Percentiles rank a stretch among this genome's conserved stretches.
These are phyloP conservation scores for Geotrichum bryndzae DNA, from an alignment of 1,139 yeast species.

Conservation along the genomic window DNA sequence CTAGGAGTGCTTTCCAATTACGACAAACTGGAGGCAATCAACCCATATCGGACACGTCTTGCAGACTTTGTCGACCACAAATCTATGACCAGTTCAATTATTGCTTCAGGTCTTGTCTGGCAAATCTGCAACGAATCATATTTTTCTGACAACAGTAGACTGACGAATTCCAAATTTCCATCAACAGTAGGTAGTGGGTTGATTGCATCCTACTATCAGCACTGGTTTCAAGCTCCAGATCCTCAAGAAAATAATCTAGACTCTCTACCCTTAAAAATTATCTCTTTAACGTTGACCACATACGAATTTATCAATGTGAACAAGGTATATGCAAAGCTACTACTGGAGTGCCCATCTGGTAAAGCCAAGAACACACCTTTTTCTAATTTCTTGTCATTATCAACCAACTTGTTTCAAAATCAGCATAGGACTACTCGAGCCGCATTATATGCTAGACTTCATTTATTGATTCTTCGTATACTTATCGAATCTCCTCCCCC, in stretches of 20 bases:
- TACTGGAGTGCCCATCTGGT: conserved; percentile 25
- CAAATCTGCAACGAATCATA: conserved; percentile 26
- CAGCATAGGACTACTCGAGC: conserved; percentile 30
- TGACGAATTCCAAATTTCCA: background rate
- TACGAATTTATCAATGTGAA: conserved; percentile 37
- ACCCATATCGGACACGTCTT: conserved; percentile 37
- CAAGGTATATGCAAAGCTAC: conserved; percentile 32
- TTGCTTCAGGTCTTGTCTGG: conserved; percentile 31
- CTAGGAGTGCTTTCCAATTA: conserved; percentile 37
- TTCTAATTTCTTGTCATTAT: conserved; percentile 30
- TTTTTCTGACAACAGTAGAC: background rate
- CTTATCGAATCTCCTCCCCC: conserved; percentile 31
- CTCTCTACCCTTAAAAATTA: conserved; percentile 26
- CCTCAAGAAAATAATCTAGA: background rate
- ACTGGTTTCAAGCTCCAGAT: conserved; percentile 3
- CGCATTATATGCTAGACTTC: conserved; percentile 31
- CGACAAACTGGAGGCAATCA: conserved; percentile 34
- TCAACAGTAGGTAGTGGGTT: background rate
- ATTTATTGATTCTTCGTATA: conserved; percentile 30
- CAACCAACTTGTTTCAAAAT: conserved; percentile 32
- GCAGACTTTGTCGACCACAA: conserved; percentile 38
- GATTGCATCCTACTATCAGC: background rate
- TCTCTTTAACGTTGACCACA: conserved; percentile 32
- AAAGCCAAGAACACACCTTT: conserved; percentile 22
- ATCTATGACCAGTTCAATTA: conserved; percentile 33